A percentile compares a stretch with the other conserved stretches of the same genome.
Conservation (phyloP, 73 alveolate genomes). For the Paramecium tetraurelia region DNA sequence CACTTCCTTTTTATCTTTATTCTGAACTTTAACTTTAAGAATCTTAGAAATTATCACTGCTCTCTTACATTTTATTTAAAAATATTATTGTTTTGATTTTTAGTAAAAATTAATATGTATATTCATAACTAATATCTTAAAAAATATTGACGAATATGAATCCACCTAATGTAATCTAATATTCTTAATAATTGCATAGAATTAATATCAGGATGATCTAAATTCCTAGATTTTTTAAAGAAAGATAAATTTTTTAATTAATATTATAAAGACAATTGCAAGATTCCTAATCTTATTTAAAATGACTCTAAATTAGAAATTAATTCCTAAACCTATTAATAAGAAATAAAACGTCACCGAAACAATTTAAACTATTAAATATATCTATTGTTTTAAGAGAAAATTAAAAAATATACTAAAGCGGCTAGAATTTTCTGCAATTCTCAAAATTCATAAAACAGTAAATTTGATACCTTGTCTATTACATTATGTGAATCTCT, state of each 20-base stretch:
- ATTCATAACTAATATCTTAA: not conserved
- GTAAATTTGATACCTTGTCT: not conserved
- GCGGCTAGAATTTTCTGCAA: not conserved
- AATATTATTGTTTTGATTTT: not conserved
- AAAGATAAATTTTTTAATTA: not conserved
- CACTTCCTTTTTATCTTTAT: constrained; percentile 34
- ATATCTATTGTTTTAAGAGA: too few relatives aligned
- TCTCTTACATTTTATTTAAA: constrained; percentile 8
- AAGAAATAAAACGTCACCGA: too few relatives aligned
- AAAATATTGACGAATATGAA: not conserved
- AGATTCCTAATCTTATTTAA: not conserved
- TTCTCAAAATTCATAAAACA: not conserved
- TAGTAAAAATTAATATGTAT: not conserved
- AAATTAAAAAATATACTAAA: too few relatives aligned
- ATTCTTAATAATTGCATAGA: not conserved
- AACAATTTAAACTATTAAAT: too few relatives aligned
- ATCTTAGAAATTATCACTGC: constrained; percentile 19
- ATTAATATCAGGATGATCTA: not conserved
- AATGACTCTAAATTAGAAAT: not conserved
- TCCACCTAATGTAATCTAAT: not conserved
- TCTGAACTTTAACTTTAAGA: not conserved
- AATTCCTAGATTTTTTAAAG: not conserved
- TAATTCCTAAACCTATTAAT: not conserved
- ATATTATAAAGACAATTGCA: not conserved
- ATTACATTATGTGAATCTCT: too few relatives aligned